These are phyloP conservation scores for Podaxis pistillaris DNA, from an alignment of 768 basidiomycete species.

Conservation along the genomic window DNA sequence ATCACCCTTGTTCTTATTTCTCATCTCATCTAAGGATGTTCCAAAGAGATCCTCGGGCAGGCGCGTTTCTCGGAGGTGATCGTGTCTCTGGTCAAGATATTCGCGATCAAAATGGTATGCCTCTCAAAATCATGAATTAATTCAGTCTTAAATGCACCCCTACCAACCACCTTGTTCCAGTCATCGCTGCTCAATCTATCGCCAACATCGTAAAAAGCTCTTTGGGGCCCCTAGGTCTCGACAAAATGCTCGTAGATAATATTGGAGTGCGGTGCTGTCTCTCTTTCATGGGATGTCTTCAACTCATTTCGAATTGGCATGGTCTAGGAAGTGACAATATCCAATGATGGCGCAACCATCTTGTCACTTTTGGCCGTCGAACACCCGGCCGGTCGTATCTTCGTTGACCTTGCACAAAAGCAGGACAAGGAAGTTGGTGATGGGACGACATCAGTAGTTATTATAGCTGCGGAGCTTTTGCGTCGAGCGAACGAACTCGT, in stretches of 20 bases:
- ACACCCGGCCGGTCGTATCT: slow-evolving; percentile 95
- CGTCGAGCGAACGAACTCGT: slow-evolving; percentile 97
- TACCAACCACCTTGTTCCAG: slow-evolving; percentile 36
- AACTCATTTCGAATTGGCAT: background rate
- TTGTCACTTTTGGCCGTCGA: slow-evolving; percentile 91
- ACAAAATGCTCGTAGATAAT: slow-evolving; percentile 98
- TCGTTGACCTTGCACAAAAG: slow-evolving; percentile 97
- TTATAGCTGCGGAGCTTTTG: slow-evolving; percentile 95
- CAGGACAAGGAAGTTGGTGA: slow-evolving; percentile 99
- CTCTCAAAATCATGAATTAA: slow-evolving; percentile 5
- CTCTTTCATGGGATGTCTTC: background rate
- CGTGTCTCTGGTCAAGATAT: slow-evolving; percentile 94
- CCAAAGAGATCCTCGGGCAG: slow-evolving; percentile 89
- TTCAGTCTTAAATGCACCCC: slow-evolving; percentile 12
- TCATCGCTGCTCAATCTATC: slow-evolving; percentile 93
- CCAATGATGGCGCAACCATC: slow-evolving; percentile 99
- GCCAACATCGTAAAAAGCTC: slow-evolving; percentile 98
- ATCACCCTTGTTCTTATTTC: slow-evolving; percentile 5
- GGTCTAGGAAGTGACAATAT: slow-evolving; percentile 96
- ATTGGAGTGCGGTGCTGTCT: slow-evolving; percentile 69
- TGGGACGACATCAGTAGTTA: slow-evolving; percentile 97
- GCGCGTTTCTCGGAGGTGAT: slow-evolving; percentile 92
- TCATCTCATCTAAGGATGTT: slow-evolving; percentile 49
- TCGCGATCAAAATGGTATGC: slow-evolving; percentile 91
- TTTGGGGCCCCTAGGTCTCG: slow-evolving; percentile 89